Evolutionary conservation across 2,329 filamentous ascomycete species (phyloP), one percentile per base, ranked within the genome.

Genomic region (Ascomycota sp.): DNA sequence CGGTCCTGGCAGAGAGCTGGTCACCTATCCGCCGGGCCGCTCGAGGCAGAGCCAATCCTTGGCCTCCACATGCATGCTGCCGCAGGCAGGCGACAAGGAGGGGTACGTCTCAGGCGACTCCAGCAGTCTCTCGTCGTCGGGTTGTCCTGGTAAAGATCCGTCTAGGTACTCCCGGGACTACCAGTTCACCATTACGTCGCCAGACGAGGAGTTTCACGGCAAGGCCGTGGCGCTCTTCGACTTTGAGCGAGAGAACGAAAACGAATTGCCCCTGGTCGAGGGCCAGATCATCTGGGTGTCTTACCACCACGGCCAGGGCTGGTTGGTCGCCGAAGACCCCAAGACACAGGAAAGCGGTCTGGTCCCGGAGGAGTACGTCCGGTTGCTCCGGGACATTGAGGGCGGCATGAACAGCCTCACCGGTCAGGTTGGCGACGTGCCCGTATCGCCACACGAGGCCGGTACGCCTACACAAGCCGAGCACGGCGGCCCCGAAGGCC

Each of bases 251-350:
- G 86, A 95, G 52, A 94, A 95, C 48, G 83, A 94, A 49, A 98
- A 95, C 47, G 89, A 98, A 52, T 59, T 98, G 33, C 82, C 83
- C 4, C 59, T 98, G 28, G 74, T 81, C 1, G 89, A 98, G 53
- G 89, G 89, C 5, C 89, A 98, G 46, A 81, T 94, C 33, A 93
- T 98, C 33, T 78, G 89, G 61, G 85, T 98, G 17, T 92, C 82
- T 11, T 98, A 95, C 51, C 69, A 89, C 26, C 85, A 95, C 47
- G 86, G 86, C 11, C 83, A 95, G 53, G 89, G 89, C 32, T 98
- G 89, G 89, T 64, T 98, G 30, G 89, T 98, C 17, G 89, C 89
- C 4, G 81, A 94, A 55, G 89, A 98, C 45, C 85, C 86, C 9
- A 85, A 82, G 51, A 94, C 83, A 1, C 82, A 72, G 39, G 89